Conservation (phyloP, 2,329 filamentous ascomycete species). For the Fusarium bulbicola region DNA sequence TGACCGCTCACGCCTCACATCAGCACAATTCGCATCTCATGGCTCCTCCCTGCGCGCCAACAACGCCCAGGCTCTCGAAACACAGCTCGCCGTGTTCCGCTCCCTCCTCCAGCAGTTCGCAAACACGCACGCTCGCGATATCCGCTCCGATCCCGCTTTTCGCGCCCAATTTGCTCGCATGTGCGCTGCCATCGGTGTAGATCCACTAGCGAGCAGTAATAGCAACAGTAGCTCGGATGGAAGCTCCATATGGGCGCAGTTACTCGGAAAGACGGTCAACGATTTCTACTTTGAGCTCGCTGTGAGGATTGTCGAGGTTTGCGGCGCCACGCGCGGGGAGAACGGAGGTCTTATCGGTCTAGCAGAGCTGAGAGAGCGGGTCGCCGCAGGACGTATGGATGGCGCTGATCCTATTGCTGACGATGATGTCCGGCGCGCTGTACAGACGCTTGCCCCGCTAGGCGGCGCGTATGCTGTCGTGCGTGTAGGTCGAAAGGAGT, state of each 20-base stretch:
- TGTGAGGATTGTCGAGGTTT: slow-evolving; percentile 94
- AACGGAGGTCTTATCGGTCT: slow-evolving; percentile 93
- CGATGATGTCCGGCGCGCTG: slow-evolving; percentile 91
- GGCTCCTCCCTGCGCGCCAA: slow-evolving; percentile 85
- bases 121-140: slow-evolving; percentile 92
- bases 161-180: slow-evolving; percentile 98
- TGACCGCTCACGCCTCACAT: slow-evolving; percentile 83
- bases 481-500: slow-evolving; percentile 82
- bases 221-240: slow-evolving; percentile 54
- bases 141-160: slow-evolving; percentile 93
- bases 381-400: slow-evolving; percentile 77
- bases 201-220: slow-evolving; percentile 75
- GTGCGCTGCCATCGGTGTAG: slow-evolving; percentile 96
- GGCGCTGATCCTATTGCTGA: slow-evolving; percentile 84
- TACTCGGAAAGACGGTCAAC: slow-evolving; percentile 90
- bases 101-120: slow-evolving; percentile 95
- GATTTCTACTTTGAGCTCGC: slow-evolving; percentile 99
- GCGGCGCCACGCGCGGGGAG: slow-evolving; percentile 83
- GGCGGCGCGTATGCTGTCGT: slow-evolving; percentile 89
- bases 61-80: slow-evolving; percentile 86
- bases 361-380: slow-evolving; percentile 78
- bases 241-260: slow-evolving; percentile 88
- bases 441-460: slow-evolving; percentile 85
- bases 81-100: slow-evolving; percentile 95
- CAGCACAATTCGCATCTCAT: slow-evolving; percentile 89